Evolutionary conservation across 2,329 filamentous ascomycete genomes (phyloP), one percentile per base, ranked within the genome.

Genomic region (Chalara sp.): DNA sequence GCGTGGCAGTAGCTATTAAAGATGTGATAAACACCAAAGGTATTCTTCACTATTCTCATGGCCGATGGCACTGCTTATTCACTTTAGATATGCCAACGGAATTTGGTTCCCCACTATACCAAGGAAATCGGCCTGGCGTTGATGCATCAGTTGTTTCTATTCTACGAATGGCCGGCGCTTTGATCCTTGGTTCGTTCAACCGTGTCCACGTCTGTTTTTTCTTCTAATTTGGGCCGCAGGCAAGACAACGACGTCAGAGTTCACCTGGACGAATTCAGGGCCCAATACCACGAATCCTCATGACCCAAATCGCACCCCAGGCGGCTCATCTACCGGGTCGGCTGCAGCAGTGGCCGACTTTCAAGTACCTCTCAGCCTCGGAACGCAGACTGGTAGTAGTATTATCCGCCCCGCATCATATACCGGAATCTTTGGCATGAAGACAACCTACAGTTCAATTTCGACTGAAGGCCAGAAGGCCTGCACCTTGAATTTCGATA

Each of bases 271-370:
- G 0, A 72, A 70, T 1, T 64, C 70, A 11, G 81, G 81, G 0
- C 71, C 76, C 1, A 70, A 70, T 47, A 82, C 80, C 1, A 61
- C 65, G 3, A 87, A 87, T 61, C 80, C 83, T 0, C 76, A 79
- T 53, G 68, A 76, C 53, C 53, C 67, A 0, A 53, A 51, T 0
- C 71, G 74, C 5, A 86, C 83, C 0, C 83, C 84, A 0, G 84
- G 84, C 1, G 84, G 84, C 44, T 86, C 83, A 0, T 86, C 81
- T 0, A 80, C 81, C 0, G 84, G 84, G 0, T 86, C 83, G 0
- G 84, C 73, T 0, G 82, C 83, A 0, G 82, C 80, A 0, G 82
- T 87, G 0, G 83, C 70, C 6, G 84, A 87, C 55, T 76, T 77
- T 48, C 83, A 87, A 50, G 54, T 75, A 0, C 79, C 82, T 0